Evolutionary conservation across 495 filamentous ascomycete genomes (phyloP).

Genomic region (Hyaloscypha hepaticicola): DNA sequence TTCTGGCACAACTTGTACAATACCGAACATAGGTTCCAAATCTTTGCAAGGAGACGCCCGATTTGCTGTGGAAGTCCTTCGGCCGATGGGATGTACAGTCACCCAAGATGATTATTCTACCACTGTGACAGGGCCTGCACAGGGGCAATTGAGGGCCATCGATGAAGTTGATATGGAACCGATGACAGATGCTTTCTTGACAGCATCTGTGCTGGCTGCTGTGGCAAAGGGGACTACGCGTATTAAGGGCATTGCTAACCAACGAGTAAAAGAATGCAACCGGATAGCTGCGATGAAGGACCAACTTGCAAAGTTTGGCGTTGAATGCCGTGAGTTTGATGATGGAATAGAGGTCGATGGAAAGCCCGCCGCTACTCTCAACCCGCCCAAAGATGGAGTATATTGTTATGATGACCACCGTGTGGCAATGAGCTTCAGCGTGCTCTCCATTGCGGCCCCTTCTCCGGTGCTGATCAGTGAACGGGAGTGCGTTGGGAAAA

Average conservation of each 20-base stretch:
- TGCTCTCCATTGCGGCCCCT: slow-evolving; percentile 78
- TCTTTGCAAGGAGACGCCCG: slow-evolving; percentile 95
- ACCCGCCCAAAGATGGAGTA: slow-evolving; percentile 63
- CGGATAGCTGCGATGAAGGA: slow-evolving; percentile 96
- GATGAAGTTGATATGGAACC: slow-evolving; percentile 90
- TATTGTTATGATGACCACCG: slow-evolving; percentile 98
- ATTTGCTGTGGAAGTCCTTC: slow-evolving; percentile 87
- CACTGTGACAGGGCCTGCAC: slow-evolving; percentile 84
- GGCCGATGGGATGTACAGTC: slow-evolving; percentile 92
- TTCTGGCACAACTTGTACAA: slow-evolving; percentile 88
- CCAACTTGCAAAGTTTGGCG: slow-evolving; percentile 93
- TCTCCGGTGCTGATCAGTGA: slow-evolving; percentile 76
- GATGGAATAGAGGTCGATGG: slow-evolving; percentile 90
- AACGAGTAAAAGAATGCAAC: slow-evolving; percentile 98
- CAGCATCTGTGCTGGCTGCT: slow-evolving; percentile 88
- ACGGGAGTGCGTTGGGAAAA: slow-evolving; percentile 92
- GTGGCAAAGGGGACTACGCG: slow-evolving; percentile 81
- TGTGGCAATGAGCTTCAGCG: slow-evolving; percentile 96
- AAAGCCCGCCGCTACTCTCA: slow-evolving; percentile 57
- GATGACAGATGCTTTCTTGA: slow-evolving; percentile 99
- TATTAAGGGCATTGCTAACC: slow-evolving; percentile 97
- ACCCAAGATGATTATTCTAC: slow-evolving; percentile 82
- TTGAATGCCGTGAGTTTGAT: slow-evolving; percentile 80
- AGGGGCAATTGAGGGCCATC: slow-evolving; percentile 66
- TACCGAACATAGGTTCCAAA: slow-evolving; percentile 90